A percentile compares a stretch with the other conserved stretches of the same genome.
These are phyloP conservation scores for Plasmodium reichenowi DNA, from an alignment of 169 alveolate species.

Conservation along the genomic window DNA sequence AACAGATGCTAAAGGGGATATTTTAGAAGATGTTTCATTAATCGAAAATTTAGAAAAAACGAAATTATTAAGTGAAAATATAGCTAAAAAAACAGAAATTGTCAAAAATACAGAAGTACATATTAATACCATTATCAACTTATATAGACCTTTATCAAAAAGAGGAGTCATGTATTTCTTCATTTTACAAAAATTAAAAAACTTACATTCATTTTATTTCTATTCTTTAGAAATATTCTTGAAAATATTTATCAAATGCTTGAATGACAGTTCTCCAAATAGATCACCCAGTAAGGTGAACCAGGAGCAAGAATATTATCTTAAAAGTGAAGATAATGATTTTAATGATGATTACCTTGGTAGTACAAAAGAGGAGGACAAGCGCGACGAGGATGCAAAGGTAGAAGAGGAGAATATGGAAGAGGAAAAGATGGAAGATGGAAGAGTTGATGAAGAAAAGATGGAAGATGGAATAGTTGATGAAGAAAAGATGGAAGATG, in stretches of 20 bases:
- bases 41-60: slow-evolving; percentile 95
- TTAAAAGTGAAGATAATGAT: slow-evolving; percentile 79
- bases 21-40: slow-evolving; percentile 94
- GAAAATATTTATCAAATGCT: slow-evolving; percentile 94
- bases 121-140: slow-evolving; percentile 94
- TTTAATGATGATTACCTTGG: slow-evolving; percentile 57
- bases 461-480: not conserved
- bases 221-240: slow-evolving; percentile 95
- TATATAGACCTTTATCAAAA: slow-evolving; percentile 95
- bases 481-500: not conserved
- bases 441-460: not conserved
- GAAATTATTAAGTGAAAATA: slow-evolving; percentile 94
- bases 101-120: slow-evolving; percentile 95
- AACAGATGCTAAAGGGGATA: slow-evolving; percentile 94
- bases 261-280: slow-evolving; percentile 91
- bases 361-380: slow-evolving; percentile 38
- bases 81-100: slow-evolving; percentile 93
- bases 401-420: not conserved
- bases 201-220: slow-evolving; percentile 75
- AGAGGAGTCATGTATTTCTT: slow-evolving; percentile 95
- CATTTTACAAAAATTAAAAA: slow-evolving; percentile 91
- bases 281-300: slow-evolving; percentile 55
- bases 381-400: not conserved
- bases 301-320: slow-evolving; percentile 69
- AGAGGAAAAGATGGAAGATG: slow-evolving; percentile 27